Conservation (phyloP, 1,139 yeast species). For the Geotrichum klebahnii region DNA sequence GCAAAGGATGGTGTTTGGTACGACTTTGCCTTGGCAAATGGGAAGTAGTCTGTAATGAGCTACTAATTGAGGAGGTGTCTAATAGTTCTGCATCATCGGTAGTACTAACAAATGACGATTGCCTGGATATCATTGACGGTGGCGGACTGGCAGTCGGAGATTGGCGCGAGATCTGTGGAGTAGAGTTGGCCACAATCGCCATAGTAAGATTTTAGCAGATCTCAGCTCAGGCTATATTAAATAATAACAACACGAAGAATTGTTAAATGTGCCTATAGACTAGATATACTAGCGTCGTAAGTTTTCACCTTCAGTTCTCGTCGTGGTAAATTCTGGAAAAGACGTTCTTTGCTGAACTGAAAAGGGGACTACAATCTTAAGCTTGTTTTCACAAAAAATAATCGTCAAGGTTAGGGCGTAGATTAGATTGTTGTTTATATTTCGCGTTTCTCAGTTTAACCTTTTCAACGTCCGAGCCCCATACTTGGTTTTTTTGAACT, state of each 20-base stretch:
- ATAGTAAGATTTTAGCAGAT: neutral
- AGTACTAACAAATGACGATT: neutral
- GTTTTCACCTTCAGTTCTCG: too few relatives aligned
- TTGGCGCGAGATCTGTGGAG: neutral
- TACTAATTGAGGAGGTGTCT: neutral
- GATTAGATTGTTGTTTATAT: neutral
- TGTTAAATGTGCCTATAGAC: too few relatives aligned
- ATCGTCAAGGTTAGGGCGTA: neutral
- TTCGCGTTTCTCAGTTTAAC: neutral
- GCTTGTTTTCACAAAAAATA: neutral
- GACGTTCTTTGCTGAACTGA: too few relatives aligned
- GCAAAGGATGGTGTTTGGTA: constrained; percentile 11
- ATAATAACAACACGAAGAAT: neutral
- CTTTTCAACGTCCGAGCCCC: too few relatives aligned
- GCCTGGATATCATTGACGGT: neutral
- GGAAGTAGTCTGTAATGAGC: neutral
- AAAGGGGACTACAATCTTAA: too few relatives aligned
- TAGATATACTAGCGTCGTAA: too few relatives aligned
- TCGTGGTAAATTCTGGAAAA: too few relatives aligned
- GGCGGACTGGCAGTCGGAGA: neutral
- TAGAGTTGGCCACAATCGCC: constrained; percentile 2
- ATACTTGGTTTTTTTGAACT: too few relatives aligned
- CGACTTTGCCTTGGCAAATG: neutral
- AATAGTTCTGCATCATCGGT: neutral
- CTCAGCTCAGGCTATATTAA: neutral